Evolutionary conservation across 371 early-diverging fungal species (phyloP).

Genomic region (Coemansia sp.): DNA sequence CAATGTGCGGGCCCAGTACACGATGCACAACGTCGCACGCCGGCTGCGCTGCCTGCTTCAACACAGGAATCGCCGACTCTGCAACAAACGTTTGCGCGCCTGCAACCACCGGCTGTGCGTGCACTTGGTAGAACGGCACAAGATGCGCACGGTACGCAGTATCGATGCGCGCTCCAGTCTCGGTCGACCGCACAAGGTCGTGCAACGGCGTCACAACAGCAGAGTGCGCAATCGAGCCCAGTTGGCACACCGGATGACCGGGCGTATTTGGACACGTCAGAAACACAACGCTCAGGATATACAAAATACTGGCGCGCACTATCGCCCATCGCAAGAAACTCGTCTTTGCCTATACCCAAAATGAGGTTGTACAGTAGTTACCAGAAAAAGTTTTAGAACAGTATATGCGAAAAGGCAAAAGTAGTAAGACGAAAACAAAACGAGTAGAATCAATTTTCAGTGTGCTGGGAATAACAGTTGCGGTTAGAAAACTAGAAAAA

Average conservation of each 20-base stretch:
- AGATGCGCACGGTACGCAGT: conserved; percentile 45
- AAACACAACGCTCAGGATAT: conserved; percentile 29
- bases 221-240: conserved; percentile 11
- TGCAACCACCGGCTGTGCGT: conserved; percentile 26
- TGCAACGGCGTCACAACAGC: conserved; percentile 23
- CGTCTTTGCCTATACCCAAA: neutral
- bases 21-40: conserved; percentile 26
- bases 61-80: conserved; percentile 22
- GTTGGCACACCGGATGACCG: conserved; percentile 31
- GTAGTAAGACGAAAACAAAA: neutral
- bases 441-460: neutral
- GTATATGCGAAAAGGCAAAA: neutral
- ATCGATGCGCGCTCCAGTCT: conserved; percentile 41
- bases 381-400: neutral
- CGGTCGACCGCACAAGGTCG: conserved; percentile 21
- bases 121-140: conserved; percentile 46
- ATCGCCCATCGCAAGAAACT: conserved; percentile 23
- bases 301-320: conserved; percentile 20
- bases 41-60: conserved; percentile 21
- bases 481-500: neutral
- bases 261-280: conserved; percentile 36
- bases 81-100: conserved; percentile 10
- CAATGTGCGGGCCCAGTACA: conserved; percentile 19
- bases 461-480: neutral
- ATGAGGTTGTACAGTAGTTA: neutral